phyloP scores from a whole-genome alignment of 805 yeast species.

The Saccharomycopsis fodiens region DNA sequence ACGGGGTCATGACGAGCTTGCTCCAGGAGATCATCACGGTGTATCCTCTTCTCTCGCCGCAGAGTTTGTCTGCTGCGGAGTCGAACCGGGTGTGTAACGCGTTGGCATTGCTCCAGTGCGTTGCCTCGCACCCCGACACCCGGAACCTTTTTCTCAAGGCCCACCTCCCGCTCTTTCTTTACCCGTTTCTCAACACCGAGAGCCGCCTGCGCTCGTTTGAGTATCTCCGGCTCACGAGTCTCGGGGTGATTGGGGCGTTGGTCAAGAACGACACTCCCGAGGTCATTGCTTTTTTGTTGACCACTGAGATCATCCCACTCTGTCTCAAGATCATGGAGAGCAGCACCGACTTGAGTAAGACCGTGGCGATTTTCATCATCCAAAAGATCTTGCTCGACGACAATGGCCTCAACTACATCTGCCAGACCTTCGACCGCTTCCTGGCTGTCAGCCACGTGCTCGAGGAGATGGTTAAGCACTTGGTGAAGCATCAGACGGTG shows the following conservation, averaged over 20 bases:
- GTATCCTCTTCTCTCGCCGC: constrained; percentile 85
- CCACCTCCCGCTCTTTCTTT: constrained; percentile 83
- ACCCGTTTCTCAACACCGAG: constrained; percentile 89
- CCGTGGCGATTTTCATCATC: constrained; percentile 93
- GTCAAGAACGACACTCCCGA: constrained; percentile 95
- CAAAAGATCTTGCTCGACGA: constrained; percentile 91
- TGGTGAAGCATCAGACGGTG: constrained; percentile 68
- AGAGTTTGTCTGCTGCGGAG: constrained; percentile 73
- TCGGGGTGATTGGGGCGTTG: constrained; percentile 95
- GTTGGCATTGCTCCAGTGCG: constrained; percentile 88
- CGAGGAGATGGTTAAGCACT: constrained; percentile 80
- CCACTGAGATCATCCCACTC: constrained; percentile 95
- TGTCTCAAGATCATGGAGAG: constrained; percentile 94
- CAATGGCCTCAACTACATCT: constrained; percentile 81
- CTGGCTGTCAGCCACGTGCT: constrained; percentile 89
- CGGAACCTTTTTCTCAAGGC: constrained; percentile 79
- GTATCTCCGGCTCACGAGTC: constrained; percentile 82
- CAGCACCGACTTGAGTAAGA: constrained; percentile 86
- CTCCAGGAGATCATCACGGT: constrained; percentile 85
- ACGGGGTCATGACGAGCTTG: constrained; percentile 90
- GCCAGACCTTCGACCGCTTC: constrained; percentile 92
- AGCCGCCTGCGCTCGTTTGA: constrained; percentile 91
- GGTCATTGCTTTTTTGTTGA: constrained; percentile 80
- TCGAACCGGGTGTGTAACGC: constrained; percentile 95
- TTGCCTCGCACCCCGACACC: constrained; percentile 91